phyloP scores from a whole-genome alignment of 805 yeast species.

The Yarrowia phangngaensis region DNA sequence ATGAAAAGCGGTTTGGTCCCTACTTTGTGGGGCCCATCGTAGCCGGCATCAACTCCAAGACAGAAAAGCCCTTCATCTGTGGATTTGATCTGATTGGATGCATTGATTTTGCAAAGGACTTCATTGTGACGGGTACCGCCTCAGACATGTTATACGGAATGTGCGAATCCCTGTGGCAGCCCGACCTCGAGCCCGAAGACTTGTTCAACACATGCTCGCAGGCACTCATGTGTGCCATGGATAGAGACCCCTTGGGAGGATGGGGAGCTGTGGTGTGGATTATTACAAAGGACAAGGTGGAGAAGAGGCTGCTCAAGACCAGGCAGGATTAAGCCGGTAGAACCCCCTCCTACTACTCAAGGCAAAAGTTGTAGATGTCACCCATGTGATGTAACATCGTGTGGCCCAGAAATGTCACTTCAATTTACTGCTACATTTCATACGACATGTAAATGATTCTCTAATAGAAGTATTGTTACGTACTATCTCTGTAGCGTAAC shows the following conservation, averaged over 20 bases:
- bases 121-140: slow-evolving; percentile 94
- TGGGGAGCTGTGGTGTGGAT: slow-evolving; percentile 98
- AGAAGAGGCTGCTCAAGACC: slow-evolving; percentile 81
- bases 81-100: slow-evolving; percentile 97
- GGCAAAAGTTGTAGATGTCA: too few species aligned
- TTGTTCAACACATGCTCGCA: slow-evolving; percentile 93
- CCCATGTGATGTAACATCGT: too few species aligned
- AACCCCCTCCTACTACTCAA: too few species aligned
- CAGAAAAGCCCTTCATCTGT: slow-evolving; percentile 83
- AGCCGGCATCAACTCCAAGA: slow-evolving; percentile 84
- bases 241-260: slow-evolving; percentile 95
- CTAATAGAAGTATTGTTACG: too few species aligned
- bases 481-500: too few species aligned
- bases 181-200: slow-evolving; percentile 89
- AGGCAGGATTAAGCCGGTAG: slow-evolving; percentile 72
- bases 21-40: slow-evolving; percentile 95
- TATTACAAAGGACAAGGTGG: slow-evolving; percentile 86
- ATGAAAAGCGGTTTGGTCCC: slow-evolving; percentile 87
- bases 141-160: slow-evolving; percentile 95
- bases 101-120: slow-evolving; percentile 90
- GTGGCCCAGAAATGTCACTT: too few species aligned
- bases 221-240: slow-evolving; percentile 88
- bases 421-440: too few species aligned
- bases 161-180: slow-evolving; percentile 97
- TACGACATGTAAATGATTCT: slow-evolving; percentile 19